phyloP scores from a whole-genome alignment of 176 grass and related monocot species.

The Echinochloa phyllopogon region DNA sequence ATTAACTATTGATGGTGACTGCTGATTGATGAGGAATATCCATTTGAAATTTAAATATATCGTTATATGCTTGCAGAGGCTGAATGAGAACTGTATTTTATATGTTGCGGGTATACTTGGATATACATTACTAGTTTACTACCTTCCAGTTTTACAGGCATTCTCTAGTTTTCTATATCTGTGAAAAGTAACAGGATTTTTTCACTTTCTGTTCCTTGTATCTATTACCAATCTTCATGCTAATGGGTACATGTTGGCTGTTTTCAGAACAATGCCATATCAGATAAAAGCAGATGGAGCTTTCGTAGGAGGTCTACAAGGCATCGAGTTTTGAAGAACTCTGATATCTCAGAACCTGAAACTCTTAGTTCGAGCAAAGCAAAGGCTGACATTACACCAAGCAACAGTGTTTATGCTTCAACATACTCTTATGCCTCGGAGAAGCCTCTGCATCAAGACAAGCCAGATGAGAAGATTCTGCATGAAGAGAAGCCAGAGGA shows the following conservation, averaged over 20 bases:
- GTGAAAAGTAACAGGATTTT: not conserved
- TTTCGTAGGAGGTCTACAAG: constrained; percentile 94
- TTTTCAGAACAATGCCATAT: constrained; percentile 78
- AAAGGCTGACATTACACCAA: constrained; percentile 65
- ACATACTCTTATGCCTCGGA: constrained; percentile 75
- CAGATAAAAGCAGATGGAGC: constrained; percentile 96
- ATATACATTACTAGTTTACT: not conserved
- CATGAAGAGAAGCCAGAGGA: constrained; percentile 50
- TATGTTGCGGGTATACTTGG: not conserved
- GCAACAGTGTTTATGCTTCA: constrained; percentile 60
- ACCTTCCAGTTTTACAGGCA: constrained; percentile 3
- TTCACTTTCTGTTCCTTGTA: not conserved
- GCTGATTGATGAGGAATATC: not conserved
- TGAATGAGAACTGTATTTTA: not conserved
- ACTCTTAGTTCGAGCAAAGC: constrained; percentile 83
- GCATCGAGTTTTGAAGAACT: constrained; percentile 86
- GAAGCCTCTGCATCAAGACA: constrained; percentile 57
- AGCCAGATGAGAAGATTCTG: constrained; percentile 44
- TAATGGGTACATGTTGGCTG: constrained; percentile 25
- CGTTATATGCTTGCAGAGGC: too few relatives aligned
- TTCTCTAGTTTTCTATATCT: constrained; percentile 11
- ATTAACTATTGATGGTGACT: not conserved
- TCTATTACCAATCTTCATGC: not conserved
- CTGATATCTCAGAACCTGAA: constrained; percentile 72
- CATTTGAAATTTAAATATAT: constrained; percentile 29